Evolutionary conservation across 495 filamentous ascomycete species (phyloP), one percentile per base, ranked within the genome.

Genomic region (Aspergillus coremiiformis): DNA sequence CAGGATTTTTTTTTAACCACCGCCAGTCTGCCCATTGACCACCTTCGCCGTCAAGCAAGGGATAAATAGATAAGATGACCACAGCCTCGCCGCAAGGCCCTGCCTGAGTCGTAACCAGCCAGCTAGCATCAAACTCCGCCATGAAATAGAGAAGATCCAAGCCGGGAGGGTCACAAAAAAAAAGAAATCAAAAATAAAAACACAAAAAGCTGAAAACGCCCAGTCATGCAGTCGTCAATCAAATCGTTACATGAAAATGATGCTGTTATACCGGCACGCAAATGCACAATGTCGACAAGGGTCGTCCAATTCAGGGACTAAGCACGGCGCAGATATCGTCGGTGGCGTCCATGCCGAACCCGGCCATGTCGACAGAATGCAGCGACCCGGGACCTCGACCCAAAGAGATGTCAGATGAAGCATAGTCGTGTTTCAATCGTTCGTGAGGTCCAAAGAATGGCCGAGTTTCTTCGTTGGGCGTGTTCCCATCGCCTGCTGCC

Each of bases 301-400:
- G 57, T 20, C 55, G 49, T n/a, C 37, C 26, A 39, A 41, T 22
- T 67, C 63, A 76, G 12, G 72, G 72, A 51, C 72, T 76, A 21
- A 76, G 57, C 24, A 57, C 71, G 42, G 51, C 59, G 43, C 61
- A 52, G 24, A 74, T 56, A 56, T 76, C 72, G 46, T 74, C 71
- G 4, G 65, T 62, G 9, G 44, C 55, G 54, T 76, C 72, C 30
- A 71, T 64, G 8, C 72, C 72, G 49, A 76, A 76, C 20, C 68
- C 72, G 46, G 72, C 72, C 70, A 76, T 76, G 26, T 76, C 72
- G 47, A 76, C 72, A 5, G 72, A 76, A 52, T 76, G 71, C 44
- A 76, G 53, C 4, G 72, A 76, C 5, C 71, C 72, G 6, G 72
- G 72, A 4, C 72, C 72, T 24, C 70, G 71, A 20, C 72, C 71